Base-by-base conservation (phyloP, 208 protist genomes). In the Leishmania tarentolae region DNA sequence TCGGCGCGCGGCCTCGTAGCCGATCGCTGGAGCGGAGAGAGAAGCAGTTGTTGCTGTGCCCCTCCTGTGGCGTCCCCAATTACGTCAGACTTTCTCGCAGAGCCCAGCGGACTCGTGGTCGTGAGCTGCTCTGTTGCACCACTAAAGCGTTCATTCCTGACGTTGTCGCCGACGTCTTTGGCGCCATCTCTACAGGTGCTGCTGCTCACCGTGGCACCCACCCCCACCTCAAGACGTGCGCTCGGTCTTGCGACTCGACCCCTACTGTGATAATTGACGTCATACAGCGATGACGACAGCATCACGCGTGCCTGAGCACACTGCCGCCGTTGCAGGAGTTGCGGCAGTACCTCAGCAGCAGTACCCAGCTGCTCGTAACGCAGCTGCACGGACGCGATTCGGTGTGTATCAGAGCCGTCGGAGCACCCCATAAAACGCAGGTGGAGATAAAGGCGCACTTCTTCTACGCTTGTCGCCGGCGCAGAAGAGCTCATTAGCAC, bases 391-490 rank as follows among this genome's bases (percentile, higher is more conserved):
- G 76, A 56, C 3, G 85, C 85, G 70, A 95, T 95, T 31, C 82
- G 80, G 76, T 95, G 91, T 17, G 80, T 87, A 52, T 88, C 71
- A 40, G 86, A 90, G 53, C 44, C 69, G 59, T 95, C 91, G n/a
- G 85, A 81, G 76, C 85, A 89, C 19, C 91, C 91, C 40, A 85
- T 71, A 66, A 95, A 95, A 53, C 89, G 89, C 7, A 95, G 72
- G 35, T 88, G 88, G 50, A 95, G 28, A 63, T 93, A 93, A 19
- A 95, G 61, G 19, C 70, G 65, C 28, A 86, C 65, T 0, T 50
- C 59, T 21, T 76, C 73, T 31, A 84, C 78, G 28, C 57, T 50
- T 17, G 53, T 21, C 44, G 53, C 50, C 1, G 68, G 2, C 31
- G 68, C 37, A 35, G 52, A 21, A 1, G 84, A 82, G 44, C 63